A percentile compares a stretch with the other conserved stretches of the same genome.
Conservation (phyloP, 371 early-diverging fungal genomes). For the Funneliformis caledonium region DNA sequence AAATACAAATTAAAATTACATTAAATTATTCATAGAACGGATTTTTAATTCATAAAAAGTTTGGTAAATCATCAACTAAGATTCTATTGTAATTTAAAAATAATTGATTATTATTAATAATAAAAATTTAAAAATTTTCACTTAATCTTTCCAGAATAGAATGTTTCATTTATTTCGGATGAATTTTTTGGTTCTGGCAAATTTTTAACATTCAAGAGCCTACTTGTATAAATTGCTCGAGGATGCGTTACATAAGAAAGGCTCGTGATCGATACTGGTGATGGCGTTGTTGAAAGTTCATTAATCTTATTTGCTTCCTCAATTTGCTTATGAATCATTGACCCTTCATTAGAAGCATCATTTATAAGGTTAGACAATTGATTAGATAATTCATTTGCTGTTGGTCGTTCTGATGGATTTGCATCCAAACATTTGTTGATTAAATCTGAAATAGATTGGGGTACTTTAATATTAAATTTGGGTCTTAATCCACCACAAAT, state of each 20-base stretch:
- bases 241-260: not conserved
- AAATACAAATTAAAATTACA: too few relatives aligned
- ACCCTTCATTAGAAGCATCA: too few relatives aligned
- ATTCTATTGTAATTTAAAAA: too few relatives aligned
- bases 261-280: not conserved
- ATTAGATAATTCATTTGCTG: constrained; percentile 3
- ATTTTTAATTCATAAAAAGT: too few relatives aligned
- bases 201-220: not conserved
- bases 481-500: constrained; percentile 5
- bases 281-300: not conserved
- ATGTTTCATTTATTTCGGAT: not conserved
- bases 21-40: too few relatives aligned
- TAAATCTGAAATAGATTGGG: not conserved
- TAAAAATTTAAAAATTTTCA: too few relatives aligned
- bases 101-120: too few relatives aligned
- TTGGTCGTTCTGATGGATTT: not conserved
- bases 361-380: not conserved
- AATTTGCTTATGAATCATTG: not conserved
- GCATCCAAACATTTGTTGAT: not conserved
- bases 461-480: not conserved
- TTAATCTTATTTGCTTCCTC: not conserved
- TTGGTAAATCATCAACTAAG: too few relatives aligned
- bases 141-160: too few relatives aligned
- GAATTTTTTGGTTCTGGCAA: not conserved
- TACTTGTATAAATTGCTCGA: too few relatives aligned